Evolutionary conservation across 176 grass and related monocot species (phyloP), one percentile per base, ranked within the genome.

Genomic region (Carex scoparia): DNA sequence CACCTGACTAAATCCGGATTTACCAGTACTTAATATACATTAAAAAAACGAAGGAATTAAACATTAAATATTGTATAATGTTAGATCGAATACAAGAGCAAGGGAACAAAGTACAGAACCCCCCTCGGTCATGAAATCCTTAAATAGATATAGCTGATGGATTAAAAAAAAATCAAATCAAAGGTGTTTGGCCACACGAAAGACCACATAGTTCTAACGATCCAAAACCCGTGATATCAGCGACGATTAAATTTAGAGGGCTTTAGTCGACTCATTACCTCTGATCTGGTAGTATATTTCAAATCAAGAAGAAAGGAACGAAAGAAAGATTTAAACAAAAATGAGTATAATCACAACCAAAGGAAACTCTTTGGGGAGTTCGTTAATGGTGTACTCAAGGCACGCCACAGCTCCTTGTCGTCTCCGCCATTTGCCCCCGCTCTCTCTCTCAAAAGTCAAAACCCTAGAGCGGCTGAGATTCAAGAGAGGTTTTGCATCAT

Each of bases 1-100:
- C 42, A 83, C 81, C 61, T 83, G 81, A 83, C 81, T 83, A 83
- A 83, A 83, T 46, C 42, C 81, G 61, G 63, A 31, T 83, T 83
- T 51, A 14, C 9, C 48, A 51, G 48, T 51, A 51, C 48, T 11
- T 11, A 11, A 51, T 51, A 40, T 40, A 40, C 38, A 40, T 0
- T 40, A 40, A 40, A 38, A 10, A 48, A 10, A 51, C 2, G 10
- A 51, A 9, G 10, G 1, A 51, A 51, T 11, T 51, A 10, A 51
- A 11, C 1, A 53, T 11, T 0, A 3, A 51, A 2, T 5, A 32
- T n/a, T 23, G 16, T 46, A 83, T 38, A 83, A 69, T 83, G 61
- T 69, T 16, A 63, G 62, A 69, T 69, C 23, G 30, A 67, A 67
- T 83, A 83, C 81, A 83, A 83, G 81, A 83, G 81, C 62, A 69